phyloP scores from a whole-genome alignment of 805 yeast genomes.

The Ogataea pilisensis region DNA sequence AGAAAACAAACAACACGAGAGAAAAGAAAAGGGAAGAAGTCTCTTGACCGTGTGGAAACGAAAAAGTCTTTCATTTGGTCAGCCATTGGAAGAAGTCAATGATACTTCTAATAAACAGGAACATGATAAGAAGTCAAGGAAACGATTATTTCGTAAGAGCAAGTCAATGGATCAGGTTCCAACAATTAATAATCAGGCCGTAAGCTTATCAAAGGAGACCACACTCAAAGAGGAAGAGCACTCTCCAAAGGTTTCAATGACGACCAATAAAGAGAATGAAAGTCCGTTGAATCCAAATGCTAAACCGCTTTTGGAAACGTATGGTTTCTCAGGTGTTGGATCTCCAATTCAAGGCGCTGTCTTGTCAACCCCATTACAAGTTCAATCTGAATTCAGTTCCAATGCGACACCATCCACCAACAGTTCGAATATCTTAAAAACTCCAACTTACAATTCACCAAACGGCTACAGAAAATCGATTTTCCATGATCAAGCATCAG shows the following conservation, averaged over 20 bases:
- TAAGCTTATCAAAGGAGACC: neutral
- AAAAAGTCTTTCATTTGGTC: conserved; percentile 21
- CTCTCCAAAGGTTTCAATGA: neutral
- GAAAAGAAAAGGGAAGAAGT: conserved; percentile 26
- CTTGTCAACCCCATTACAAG: conserved; percentile 11
- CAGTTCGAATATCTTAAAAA: conserved; percentile 1
- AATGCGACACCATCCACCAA: conserved; percentile 2
- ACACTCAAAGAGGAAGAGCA: neutral
- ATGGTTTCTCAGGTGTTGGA: conserved; percentile 17
- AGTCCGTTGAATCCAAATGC: neutral
- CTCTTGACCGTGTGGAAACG: conserved; percentile 30
- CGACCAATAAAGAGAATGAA: neutral
- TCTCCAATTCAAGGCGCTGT: conserved; percentile 6
- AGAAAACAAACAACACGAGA: conserved; percentile 13
- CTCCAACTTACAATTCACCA: conserved; percentile 15
- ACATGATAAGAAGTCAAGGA: conserved; percentile 2
- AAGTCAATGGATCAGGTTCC: conserved; percentile 7
- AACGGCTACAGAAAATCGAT: conserved; percentile 10
- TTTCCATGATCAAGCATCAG: conserved; percentile 6
- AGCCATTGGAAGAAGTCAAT: conserved; percentile 10
- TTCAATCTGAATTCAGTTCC: conserved; percentile 5
- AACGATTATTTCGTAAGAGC: conserved; percentile 14
- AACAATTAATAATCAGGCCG: neutral
- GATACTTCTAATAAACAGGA: neutral
- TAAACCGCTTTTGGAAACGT: conserved; percentile 17